These are phyloP conservation scores for Casuarina cunninghamiana DNA, from an alignment of 306 rosid species.

Conservation along the genomic window DNA sequence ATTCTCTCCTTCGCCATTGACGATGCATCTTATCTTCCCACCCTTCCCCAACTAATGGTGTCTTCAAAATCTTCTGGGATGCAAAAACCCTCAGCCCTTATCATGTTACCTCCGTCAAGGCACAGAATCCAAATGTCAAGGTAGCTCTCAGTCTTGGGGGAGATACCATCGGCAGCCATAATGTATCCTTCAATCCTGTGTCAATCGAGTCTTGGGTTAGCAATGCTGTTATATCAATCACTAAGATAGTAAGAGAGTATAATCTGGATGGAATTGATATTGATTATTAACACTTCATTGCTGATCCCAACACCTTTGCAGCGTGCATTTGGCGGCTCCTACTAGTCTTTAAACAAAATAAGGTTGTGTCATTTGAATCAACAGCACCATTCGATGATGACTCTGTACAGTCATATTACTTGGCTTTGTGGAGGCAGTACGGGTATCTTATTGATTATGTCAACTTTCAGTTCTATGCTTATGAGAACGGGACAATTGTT, in stretches of 20 bases:
- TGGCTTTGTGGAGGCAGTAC: constrained; percentile 33
- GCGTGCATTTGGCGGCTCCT: constrained; percentile 31
- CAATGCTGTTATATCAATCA: constrained; percentile 27
- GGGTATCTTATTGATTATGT: constrained; percentile 26
- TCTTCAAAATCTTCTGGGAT: constrained; percentile 36
- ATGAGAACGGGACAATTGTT: constrained; percentile 16
- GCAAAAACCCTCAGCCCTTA: constrained; percentile 29
- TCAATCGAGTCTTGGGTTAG: constrained; percentile 32
- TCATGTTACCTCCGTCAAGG: constrained; percentile 28
- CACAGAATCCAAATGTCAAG: constrained; percentile 25
- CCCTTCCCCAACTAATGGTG: constrained; percentile 34
- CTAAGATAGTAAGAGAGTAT: not conserved
- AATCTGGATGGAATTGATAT: constrained; percentile 39
- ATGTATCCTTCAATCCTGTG: constrained; percentile 15
- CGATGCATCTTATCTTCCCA: constrained; percentile 7
- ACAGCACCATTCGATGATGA: constrained; percentile 33
- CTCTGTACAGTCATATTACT: constrained; percentile 24
- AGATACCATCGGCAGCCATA: constrained; percentile 5
- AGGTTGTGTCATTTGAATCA: constrained; percentile 27
- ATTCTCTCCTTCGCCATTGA: constrained; percentile 38
- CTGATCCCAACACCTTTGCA: constrained; percentile 32
- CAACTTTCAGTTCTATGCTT: constrained; percentile 36
- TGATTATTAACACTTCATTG: constrained; percentile 32
- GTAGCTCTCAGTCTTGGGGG: constrained; percentile 42
- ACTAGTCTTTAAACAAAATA: constrained; percentile 19